Evolutionary conservation across 495 filamentous ascomycete genomes (phyloP).

Genomic region (Aspergillus carlsbadensis): DNA sequence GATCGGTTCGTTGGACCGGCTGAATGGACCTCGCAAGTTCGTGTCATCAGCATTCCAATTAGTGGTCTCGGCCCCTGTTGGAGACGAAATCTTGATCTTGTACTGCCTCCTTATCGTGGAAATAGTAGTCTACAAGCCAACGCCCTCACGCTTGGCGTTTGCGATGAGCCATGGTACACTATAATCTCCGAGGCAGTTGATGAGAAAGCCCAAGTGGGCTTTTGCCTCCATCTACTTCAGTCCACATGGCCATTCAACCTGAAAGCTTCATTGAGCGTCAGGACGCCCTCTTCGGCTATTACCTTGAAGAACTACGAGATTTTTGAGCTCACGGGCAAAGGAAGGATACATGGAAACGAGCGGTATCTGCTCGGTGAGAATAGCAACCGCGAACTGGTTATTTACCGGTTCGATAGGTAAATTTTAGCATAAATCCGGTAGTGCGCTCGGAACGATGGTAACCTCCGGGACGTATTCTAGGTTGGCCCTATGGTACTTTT

Average conservation of each 20-base stretch:
- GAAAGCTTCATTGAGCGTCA: constrained; percentile 29
- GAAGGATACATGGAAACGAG: constrained; percentile 62
- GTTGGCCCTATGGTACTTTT: no score
- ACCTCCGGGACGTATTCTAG: not conserved
- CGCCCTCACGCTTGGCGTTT: constrained; percentile 21
- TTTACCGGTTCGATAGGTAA: constrained; percentile 53
- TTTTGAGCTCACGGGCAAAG: constrained; percentile 51
- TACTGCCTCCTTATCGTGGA: constrained; percentile 40
- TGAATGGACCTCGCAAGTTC: constrained; percentile 43
- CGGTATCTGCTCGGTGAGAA: constrained; percentile 64
- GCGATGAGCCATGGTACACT: constrained; percentile 34
- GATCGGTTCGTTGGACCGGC: constrained; percentile 28
- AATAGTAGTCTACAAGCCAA: constrained; percentile 31
- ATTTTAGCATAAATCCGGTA: not conserved
- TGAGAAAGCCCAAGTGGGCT: constrained; percentile 49
- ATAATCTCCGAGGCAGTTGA: constrained; percentile 56
- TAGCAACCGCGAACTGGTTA: constrained; percentile 46
- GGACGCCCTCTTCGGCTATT: constrained; percentile 36
- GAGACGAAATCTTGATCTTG: constrained; percentile 44
- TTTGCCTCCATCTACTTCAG: constrained; percentile 49
- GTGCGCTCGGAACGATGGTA: not conserved
- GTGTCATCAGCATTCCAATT: constrained; percentile 56
- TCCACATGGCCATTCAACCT: constrained; percentile 25
- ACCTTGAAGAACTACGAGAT: constrained; percentile 46
- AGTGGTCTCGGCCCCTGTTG: constrained; percentile 51